Evolutionary conservation across 2,329 filamentous ascomycete species (phyloP).

Genomic region (Metarhizium humberi): DNA sequence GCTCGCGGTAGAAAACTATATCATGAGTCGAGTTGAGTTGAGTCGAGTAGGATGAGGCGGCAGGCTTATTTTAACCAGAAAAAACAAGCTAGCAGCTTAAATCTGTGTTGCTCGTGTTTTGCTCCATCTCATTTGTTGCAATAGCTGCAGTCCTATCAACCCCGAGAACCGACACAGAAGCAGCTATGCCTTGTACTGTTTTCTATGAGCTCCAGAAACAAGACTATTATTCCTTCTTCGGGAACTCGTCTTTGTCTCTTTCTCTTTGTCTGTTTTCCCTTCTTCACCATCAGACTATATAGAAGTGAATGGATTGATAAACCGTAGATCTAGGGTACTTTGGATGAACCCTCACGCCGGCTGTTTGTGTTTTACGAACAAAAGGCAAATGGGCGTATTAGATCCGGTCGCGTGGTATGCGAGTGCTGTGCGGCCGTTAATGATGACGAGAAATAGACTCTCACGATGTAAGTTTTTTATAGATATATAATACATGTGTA

Average conservation of each 20-base stretch:
- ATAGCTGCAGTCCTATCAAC: not conserved
- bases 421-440: not conserved
- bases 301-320: constrained; percentile 1
- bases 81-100: not conserved
- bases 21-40: not conserved
- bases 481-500: no score
- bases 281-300: not conserved
- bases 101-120: constrained; percentile 1
- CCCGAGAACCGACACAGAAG: not conserved
- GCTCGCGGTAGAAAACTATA: not conserved
- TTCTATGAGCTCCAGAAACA: not conserved
- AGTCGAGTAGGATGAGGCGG: not conserved
- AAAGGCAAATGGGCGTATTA: not conserved
- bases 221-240: not conserved
- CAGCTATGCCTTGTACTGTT: not conserved
- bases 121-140: not conserved
- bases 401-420: not conserved
- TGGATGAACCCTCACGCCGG: constrained; percentile 1
- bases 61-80: not conserved
- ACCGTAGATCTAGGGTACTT: constrained; percentile 1
- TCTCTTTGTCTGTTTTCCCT: not conserved
- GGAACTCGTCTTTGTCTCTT: not conserved
- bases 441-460: constrained; percentile 1
- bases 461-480: not conserved
- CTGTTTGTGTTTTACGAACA: not conserved